A percentile compares a stretch with the other conserved stretches of the same genome.
These are phyloP conservation scores for Gloeopeniophorella convolvens DNA, from an alignment of 768 basidiomycete species.

Conservation along the genomic window DNA sequence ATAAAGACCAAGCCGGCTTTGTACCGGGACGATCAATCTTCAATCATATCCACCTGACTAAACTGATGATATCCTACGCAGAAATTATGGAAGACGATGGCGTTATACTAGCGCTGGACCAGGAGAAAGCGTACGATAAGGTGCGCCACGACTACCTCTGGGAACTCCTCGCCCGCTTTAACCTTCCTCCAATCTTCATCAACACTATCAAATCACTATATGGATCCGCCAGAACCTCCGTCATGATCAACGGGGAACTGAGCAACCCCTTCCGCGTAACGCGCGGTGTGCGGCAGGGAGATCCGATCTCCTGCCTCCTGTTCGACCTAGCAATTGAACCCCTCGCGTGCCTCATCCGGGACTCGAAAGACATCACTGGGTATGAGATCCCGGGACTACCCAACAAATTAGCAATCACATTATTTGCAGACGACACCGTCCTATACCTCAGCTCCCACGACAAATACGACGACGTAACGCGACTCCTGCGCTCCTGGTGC, in stretches of 20 bases:
- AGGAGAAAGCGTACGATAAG: background rate
- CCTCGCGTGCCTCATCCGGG: background rate
- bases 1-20: conserved; percentile 6
- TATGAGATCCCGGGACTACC: background rate
- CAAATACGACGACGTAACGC: conserved; percentile 22
- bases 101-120: background rate
- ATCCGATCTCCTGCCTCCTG: background rate
- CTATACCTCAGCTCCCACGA: conserved; percentile 28
- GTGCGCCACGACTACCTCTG: conserved; percentile 5
- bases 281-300: conserved; percentile 3
- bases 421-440: background rate
- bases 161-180: background rate
- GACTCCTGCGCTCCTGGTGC: conserved; percentile 35
- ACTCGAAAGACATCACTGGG: background rate
- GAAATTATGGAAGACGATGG: background rate
- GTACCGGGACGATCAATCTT: background rate
- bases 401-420: background rate
- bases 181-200: background rate
- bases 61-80: background rate
- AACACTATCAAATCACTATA: background rate
- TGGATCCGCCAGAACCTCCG: background rate
- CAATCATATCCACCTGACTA: background rate
- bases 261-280: background rate
- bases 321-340: conserved; percentile 9
- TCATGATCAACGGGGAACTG: background rate